Base-by-base conservation (phyloP, 306 rosid genomes). In the Rosa rugosa region DNA sequence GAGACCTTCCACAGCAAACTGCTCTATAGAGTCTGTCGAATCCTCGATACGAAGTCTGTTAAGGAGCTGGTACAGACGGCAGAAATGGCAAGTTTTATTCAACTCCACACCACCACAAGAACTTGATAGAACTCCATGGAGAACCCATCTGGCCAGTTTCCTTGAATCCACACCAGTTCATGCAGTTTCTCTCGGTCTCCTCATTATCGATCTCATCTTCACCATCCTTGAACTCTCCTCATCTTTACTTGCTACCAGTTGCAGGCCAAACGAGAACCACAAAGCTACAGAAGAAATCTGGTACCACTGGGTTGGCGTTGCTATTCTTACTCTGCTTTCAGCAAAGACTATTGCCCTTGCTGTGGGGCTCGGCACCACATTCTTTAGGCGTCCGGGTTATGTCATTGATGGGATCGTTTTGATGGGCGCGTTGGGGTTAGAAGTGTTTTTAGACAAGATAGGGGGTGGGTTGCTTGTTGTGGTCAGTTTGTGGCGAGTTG, bases 401-500 rank as follows among this genome's bases (percentile, higher is more conserved):
- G 77, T 88, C 45, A 41, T 91, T 20, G 97, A 93, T 68, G 89
- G 91, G 1, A 77, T 81, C 36, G 93, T 91, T 38, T 84, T 69
- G 11, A 44, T 54, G 2, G 95, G 80, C 25, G 97, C 98, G 2
- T 44, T 93, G 44, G 62, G 85, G 72, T 79, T 93, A 82, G 97
- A 93, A 78, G 82, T 49, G 3, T 75, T 86, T 49, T 17, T 90
- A 44, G 91, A 81, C 79, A 68, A 83, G 53, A 80, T 79, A 50
- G 97, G 97, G 13, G 95, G 98, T 8, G 93, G 97, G 42, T 70
- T 91, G 66, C 81, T 93, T 71, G 81, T 86, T 41, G 79, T 90
- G 42, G 94, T 84, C 78, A 91, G 94, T 75, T 83, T 93, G 73
- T 93, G 98, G 95, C 88, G 98, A 11, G 85, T 93, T 20, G 83